Conservation (phyloP, 768 basidiomycete species). For the Lactarius quietus region DNA sequence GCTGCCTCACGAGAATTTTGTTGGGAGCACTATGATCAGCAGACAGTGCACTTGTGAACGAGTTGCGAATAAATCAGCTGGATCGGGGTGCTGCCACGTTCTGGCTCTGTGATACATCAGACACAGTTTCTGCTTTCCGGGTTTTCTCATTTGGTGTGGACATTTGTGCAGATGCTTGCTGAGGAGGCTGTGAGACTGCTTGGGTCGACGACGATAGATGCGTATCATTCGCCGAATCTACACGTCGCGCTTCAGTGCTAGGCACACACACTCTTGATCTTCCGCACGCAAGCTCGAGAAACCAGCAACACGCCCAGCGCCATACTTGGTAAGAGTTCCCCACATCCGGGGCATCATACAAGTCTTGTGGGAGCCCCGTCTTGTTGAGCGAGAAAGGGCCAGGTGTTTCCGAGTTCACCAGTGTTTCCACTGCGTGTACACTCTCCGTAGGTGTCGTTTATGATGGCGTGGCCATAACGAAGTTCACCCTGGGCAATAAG, state of each 20-base stretch:
- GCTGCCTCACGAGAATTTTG: too few relatives aligned
- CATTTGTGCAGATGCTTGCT: background rate
- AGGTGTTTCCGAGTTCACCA: constrained; percentile 45
- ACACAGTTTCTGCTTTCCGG: constrained; percentile 38
- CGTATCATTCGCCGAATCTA: constrained; percentile 60
- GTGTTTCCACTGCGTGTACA: constrained; percentile 71
- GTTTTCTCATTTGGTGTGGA: constrained; percentile 40
- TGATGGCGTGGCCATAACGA: constrained; percentile 56
- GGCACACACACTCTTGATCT: constrained; percentile 61
- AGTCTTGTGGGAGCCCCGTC: constrained; percentile 14
- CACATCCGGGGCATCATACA: constrained; percentile 22
- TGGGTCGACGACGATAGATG: constrained; percentile 27
- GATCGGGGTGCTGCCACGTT: constrained; percentile 3
- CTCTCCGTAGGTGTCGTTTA: constrained; percentile 50
- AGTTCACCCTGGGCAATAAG: constrained; percentile 52
- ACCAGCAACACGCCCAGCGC: constrained; percentile 1
- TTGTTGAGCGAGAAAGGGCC: constrained; percentile 1
- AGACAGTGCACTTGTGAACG: too few relatives aligned
- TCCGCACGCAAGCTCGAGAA: constrained; percentile 35
- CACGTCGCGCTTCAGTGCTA: constrained; percentile 51
- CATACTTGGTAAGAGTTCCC: constrained; percentile 12
- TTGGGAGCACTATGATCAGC: too few relatives aligned
- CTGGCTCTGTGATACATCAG: constrained; percentile 12
- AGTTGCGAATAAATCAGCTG: too few relatives aligned
- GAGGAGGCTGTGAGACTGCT: constrained; percentile 13